Base-by-base conservation (phyloP, 257 asterid species). In the Gentiana macrophylla region DNA sequence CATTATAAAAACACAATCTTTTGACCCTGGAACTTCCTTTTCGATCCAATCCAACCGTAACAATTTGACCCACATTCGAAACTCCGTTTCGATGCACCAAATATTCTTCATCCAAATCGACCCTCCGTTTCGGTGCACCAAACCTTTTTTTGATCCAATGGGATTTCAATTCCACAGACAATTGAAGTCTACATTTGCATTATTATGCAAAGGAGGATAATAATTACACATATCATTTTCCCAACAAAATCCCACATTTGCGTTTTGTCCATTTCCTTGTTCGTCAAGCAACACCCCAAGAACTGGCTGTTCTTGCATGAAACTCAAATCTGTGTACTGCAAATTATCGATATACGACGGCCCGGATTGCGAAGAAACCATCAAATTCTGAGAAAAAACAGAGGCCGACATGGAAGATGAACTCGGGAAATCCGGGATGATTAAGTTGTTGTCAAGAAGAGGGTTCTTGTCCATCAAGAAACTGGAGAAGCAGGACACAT, bases 401-500 rank as follows among this genome's bases (percentile, higher is more conserved):
- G 68, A 65, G 55, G 69, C 54, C 5, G 35, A 72, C 38, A 62
- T 59, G 3, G 74, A 59, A 12, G 82, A 56, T 33, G 71, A 55
- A 52, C 60, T 69, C 33, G 75, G 55, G 1, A 58, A 8, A 35
- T 38, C 35, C 15, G 3, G 45, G 5, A 53, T 33, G 11, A 53
- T 32, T 24, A 37, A 67, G 66, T 69, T 72, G 6, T 69, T 72
- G 6, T 62, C 69, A 6, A 53, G 68, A 32, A 52, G 74, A 2
- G 67, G 77, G 45, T 72, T 72, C 11, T 69, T 73, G 46, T 78
- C 80, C 56, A 74, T 82, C 70, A 38, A 57, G 48, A 37, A 57
- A 35, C 65, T 72, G 76, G 96, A 84, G 87, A 82, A 81, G 82
- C 82, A 72, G 72, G 85, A 63, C 80, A 77, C 77, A 57, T 73